Evolutionary conservation across 75 land plant genomes (phyloP).

Genomic region (Pseudotsuga menziesii): DNA sequence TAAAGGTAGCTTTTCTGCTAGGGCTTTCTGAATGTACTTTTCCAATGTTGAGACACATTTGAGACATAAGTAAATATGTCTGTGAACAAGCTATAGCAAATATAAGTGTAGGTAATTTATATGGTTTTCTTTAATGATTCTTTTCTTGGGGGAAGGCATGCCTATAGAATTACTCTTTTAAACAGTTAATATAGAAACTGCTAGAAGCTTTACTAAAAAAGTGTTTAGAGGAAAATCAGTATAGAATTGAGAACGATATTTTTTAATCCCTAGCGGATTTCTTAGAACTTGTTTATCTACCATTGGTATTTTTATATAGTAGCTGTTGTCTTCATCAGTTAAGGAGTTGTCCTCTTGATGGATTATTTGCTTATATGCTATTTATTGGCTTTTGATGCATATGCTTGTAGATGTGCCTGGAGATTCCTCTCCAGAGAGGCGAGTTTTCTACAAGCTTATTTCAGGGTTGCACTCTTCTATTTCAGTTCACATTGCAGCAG

Average conservation of each 20-base stretch:
- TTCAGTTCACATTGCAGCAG: constrained; percentile 87
- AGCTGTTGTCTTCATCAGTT: not conserved
- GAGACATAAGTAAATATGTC: not conserved
- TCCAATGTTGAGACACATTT: not conserved
- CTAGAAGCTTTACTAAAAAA: not conserved
- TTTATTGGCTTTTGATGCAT: not conserved
- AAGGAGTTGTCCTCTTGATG: not conserved
- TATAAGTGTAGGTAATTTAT: not conserved
- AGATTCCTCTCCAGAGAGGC: constrained; percentile 66
- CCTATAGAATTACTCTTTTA: not conserved
- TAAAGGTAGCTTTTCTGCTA: not conserved
- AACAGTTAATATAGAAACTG: not conserved
- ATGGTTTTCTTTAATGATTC: not conserved
- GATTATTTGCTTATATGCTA: not conserved
- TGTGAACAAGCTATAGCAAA: not conserved
- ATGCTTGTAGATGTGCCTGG: constrained; percentile 49
- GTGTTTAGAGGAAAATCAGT: not conserved
- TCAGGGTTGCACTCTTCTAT: constrained; percentile 95
- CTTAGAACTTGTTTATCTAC: not conserved
- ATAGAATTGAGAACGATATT: not conserved
- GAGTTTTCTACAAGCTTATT: constrained; percentile 79
- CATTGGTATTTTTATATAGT: not conserved
- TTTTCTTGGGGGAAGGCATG: not conserved
- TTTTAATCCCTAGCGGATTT: not conserved
- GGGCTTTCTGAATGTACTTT: not conserved